A percentile compares a stretch with the other conserved stretches of the same genome.
These are phyloP conservation scores for Beauveria australis DNA, from an alignment of 2,329 filamentous ascomycete genomes.

Conservation along the genomic window DNA sequence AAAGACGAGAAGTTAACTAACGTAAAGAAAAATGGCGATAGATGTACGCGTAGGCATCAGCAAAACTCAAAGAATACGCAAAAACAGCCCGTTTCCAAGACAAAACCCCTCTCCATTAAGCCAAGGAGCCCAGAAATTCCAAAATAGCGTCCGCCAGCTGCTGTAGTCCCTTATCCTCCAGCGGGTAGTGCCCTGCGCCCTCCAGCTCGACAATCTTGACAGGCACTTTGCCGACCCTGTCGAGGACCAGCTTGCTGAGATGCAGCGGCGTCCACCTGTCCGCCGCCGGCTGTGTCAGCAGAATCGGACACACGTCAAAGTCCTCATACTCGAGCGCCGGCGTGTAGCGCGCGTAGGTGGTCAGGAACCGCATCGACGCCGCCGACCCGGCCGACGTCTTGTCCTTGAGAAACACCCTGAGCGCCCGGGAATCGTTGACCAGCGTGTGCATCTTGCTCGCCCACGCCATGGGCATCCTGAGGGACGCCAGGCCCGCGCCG, in stretches of 20 bases:
- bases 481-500: not conserved
- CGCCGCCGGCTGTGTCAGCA: not conserved
- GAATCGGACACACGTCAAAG: not conserved
- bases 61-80: too few species aligned
- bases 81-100: not conserved
- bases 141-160: not conserved
- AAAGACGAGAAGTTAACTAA: too few species aligned
- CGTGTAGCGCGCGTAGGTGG: not conserved
- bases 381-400: not conserved
- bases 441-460: conserved; percentile 1
- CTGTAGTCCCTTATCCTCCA: not conserved
- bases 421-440: not conserved
- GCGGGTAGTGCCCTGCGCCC: conserved; percentile 1
- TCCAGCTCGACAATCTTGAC: not conserved
- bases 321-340: not conserved
- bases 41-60: too few species aligned
- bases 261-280: conserved; percentile 1
- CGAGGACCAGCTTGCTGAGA: not conserved
- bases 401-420: not conserved
- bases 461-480: not conserved
- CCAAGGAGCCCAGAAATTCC: not conserved
- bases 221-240: not conserved
- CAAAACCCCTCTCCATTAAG: not conserved
- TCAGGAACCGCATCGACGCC: not conserved
- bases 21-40: too few species aligned